Conservation (phyloP, 1,284 basidiomycete species). For the Moniliophthora roreri region DNA sequence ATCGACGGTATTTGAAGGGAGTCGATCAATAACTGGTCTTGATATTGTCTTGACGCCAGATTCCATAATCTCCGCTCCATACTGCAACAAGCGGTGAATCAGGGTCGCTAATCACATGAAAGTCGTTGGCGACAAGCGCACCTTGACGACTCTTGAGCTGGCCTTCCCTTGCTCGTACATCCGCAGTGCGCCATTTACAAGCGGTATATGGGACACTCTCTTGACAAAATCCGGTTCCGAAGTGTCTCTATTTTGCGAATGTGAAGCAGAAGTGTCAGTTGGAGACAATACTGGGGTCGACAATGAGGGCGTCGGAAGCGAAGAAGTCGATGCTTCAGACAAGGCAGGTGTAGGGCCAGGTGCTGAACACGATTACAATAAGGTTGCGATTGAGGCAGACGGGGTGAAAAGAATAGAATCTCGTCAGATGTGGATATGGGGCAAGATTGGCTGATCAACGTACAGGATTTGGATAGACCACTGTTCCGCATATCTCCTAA, state of each 20-base stretch:
- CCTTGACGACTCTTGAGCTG: slow-evolving; percentile 78
- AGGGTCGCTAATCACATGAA: slow-evolving; percentile 18
- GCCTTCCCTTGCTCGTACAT: slow-evolving; percentile 80
- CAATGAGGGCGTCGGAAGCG: slow-evolving; percentile 9
- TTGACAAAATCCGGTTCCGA: slow-evolving; percentile 41
- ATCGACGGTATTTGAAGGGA: slow-evolving; percentile 71
- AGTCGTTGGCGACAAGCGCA: slow-evolving; percentile 24
- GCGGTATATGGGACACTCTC: slow-evolving; percentile 34
- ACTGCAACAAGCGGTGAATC: slow-evolving; percentile 40
- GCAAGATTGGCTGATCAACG: slow-evolving; percentile 1
- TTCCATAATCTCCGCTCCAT: slow-evolving; percentile 87
- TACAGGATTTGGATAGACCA: slow-evolving; percentile 13
- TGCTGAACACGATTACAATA: neutral
- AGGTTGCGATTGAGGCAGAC: neutral
- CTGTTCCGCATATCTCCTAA: slow-evolving; percentile 69
- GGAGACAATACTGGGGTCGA: slow-evolving; percentile 10
- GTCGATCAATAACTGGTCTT: slow-evolving; percentile 78
- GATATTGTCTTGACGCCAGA: slow-evolving; percentile 83
- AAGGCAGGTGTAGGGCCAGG: slow-evolving; percentile 7
- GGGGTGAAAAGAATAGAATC: neutral
- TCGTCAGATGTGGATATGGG: slow-evolving; percentile 3
- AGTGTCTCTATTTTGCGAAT: slow-evolving; percentile 9
- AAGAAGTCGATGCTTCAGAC: slow-evolving; percentile 16
- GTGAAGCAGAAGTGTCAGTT: neutral
- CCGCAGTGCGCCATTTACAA: slow-evolving; percentile 69